Evolutionary conservation across 2,329 filamentous ascomycete species (phyloP).

Genomic region (Decorospora gaudefroyi): DNA sequence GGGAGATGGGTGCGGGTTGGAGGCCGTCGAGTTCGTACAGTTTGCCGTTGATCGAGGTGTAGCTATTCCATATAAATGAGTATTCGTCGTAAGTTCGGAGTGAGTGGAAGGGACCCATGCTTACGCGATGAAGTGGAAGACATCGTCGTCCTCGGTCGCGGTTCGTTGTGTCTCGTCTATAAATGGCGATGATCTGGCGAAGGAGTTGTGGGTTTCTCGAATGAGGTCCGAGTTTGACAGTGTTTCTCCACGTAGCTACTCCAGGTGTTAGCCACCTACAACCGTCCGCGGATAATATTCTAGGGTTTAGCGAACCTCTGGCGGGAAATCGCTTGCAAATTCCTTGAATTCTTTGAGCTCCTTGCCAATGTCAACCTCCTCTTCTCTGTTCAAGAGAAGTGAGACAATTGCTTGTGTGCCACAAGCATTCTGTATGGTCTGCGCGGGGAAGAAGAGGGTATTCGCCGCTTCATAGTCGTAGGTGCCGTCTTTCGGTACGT

Average conservation of each 20-base stretch:
- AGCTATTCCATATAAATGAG: constrained; percentile 50
- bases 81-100: not conserved
- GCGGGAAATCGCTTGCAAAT: constrained; percentile 82
- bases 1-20: constrained; percentile 87
- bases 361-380: constrained; percentile 70
- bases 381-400: constrained; percentile 83
- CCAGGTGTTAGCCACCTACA: constrained; percentile 9
- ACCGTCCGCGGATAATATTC: not conserved
- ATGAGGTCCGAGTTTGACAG: constrained; percentile 67
- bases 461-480: constrained; percentile 78
- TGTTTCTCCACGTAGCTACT: constrained; percentile 69
- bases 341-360: constrained; percentile 79
- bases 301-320: constrained; percentile 49
- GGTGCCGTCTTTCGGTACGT: constrained; percentile 75
- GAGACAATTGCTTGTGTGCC: constrained; percentile 94
- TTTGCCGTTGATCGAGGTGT: constrained; percentile 76
- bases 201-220: constrained; percentile 79
- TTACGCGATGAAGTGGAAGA: constrained; percentile 91
- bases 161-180: constrained; percentile 83
- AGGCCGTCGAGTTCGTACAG: constrained; percentile 96
- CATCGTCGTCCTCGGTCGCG: constrained; percentile 77
- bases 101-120: not conserved
- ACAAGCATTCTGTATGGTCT: constrained; percentile 98
- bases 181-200: constrained; percentile 86
- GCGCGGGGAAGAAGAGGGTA: constrained; percentile 87